These are phyloP conservation scores for Gentiana straminea DNA, from an alignment of 257 asterid species.

Conservation along the genomic window DNA sequence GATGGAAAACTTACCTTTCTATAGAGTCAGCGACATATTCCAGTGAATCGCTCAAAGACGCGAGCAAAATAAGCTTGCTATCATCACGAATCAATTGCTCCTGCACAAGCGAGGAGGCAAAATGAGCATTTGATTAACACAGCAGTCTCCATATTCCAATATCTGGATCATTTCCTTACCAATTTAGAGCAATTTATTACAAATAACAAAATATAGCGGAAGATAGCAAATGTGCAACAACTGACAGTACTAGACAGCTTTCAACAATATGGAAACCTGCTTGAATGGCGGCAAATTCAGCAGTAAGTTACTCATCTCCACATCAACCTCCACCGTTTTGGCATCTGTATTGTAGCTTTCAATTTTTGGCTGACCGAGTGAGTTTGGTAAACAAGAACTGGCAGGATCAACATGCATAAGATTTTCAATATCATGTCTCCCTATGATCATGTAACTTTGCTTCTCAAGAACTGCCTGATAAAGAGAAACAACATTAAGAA, in stretches of 20 bases:
- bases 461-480: slow-evolving; percentile 99
- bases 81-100: slow-evolving; percentile 96
- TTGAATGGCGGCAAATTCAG: slow-evolving; percentile 84
- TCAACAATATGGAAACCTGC: slow-evolving; percentile 46
- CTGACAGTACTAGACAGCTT: slow-evolving; percentile 8
- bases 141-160: background rate
- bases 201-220: background rate
- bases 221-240: background rate
- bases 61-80: slow-evolving; percentile 80
- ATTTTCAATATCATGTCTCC: slow-evolving; percentile 90
- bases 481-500: background rate
- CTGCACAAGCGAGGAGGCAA: slow-evolving; percentile 29
- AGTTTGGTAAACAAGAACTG: slow-evolving; percentile 60
- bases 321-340: slow-evolving; percentile 53
- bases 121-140: slow-evolving; percentile 1
- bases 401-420: slow-evolving; percentile 85
- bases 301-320: slow-evolving; percentile 57
- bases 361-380: slow-evolving; percentile 35
- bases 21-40: slow-evolving; percentile 94
- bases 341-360: slow-evolving; percentile 44
- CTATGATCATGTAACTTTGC: slow-evolving; percentile 98
- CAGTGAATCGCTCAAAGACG: slow-evolving; percentile 94
- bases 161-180: no score
- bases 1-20: slow-evolving; percentile 62
- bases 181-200: no score